phyloP scores from a whole-genome alignment of 257 asterid genomes.

The Salvia hispanica region DNA sequence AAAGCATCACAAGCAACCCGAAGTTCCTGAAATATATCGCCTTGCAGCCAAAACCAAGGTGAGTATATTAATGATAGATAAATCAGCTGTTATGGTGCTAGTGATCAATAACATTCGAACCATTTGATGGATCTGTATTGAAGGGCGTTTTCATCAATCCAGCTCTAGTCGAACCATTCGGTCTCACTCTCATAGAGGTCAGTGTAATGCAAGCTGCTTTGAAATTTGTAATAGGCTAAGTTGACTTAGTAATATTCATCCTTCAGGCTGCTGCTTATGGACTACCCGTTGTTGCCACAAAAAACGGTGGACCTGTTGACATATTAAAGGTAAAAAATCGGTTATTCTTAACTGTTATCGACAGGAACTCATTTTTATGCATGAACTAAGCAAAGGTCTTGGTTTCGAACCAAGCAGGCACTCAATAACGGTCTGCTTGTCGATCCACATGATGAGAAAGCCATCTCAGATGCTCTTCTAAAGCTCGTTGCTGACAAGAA shows the following conservation, averaged over 20 bases:
- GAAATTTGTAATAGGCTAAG: background rate
- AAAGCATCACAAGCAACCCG: constrained; percentile 65
- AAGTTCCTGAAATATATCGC: constrained; percentile 68
- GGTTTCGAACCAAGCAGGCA: constrained; percentile 37
- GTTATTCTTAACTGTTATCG: background rate
- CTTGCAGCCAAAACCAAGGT: constrained; percentile 75
- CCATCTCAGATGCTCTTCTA: constrained; percentile 63
- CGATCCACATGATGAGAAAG: constrained; percentile 64
- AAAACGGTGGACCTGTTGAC: constrained; percentile 73
- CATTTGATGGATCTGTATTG: constrained; percentile 31
- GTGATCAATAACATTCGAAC: constrained; percentile 35
- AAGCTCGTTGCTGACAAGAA: constrained; percentile 66
- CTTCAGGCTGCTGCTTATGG: constrained; percentile 77
- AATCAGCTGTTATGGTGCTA: constrained; percentile 3
- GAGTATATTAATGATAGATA: constrained; percentile 17
- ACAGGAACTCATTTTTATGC: background rate
- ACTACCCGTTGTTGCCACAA: constrained; percentile 67
- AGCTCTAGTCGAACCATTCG: constrained; percentile 73
- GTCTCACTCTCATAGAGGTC: constrained; percentile 77
- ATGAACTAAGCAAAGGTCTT: background rate
- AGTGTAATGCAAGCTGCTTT: constrained; percentile 21
- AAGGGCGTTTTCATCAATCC: constrained; percentile 82
- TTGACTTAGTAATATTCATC: constrained; percentile 5
- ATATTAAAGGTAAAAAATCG: constrained; percentile 53
- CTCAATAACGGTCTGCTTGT: constrained; percentile 65